phyloP scores from a whole-genome alignment of 1,139 yeast genomes.

The Pichia sp. region DNA sequence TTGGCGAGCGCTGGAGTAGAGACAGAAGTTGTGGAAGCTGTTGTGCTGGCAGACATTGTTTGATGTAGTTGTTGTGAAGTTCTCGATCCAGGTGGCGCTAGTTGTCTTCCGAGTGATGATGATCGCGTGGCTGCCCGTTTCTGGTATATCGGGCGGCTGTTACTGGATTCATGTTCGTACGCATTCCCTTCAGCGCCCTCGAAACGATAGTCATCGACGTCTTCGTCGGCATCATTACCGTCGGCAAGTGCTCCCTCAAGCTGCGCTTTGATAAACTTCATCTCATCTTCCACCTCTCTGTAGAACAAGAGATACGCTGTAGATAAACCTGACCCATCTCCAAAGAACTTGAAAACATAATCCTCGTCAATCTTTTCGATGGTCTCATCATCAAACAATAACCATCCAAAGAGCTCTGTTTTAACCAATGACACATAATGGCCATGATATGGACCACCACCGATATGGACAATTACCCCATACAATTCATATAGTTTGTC shows the following conservation, averaged over 20 bases:
- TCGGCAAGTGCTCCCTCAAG: constrained; percentile 25
- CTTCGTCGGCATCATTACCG: constrained; percentile 18
- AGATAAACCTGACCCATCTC: constrained; percentile 83
- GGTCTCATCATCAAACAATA: constrained; percentile 89
- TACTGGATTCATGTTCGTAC: too few relatives aligned
- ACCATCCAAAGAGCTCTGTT: constrained; percentile 77
- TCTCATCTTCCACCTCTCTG: constrained; percentile 34
- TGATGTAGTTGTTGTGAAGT: too few relatives aligned
- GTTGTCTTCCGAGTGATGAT: too few relatives aligned
- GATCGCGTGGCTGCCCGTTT: too few relatives aligned
- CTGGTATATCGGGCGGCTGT: too few relatives aligned
- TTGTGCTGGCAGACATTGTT: too few relatives aligned
- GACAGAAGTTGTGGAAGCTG: too few relatives aligned
- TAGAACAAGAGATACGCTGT: constrained; percentile 89
- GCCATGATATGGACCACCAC: constrained; percentile 98
- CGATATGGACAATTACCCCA: constrained; percentile 87
- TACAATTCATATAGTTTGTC: constrained; percentile 70
- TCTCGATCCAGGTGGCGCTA: too few relatives aligned
- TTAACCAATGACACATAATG: constrained; percentile 88
- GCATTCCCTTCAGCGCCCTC: too few relatives aligned
- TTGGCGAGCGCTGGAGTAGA: too few relatives aligned
- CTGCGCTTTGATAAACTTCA: constrained; percentile 18
- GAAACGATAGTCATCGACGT: constrained; percentile 1
- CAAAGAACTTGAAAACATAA: constrained; percentile 80
- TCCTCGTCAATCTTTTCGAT: constrained; percentile 83